Conservation (phyloP, 108 stramenopile species). For the Conticribra weissflogii region DNA sequence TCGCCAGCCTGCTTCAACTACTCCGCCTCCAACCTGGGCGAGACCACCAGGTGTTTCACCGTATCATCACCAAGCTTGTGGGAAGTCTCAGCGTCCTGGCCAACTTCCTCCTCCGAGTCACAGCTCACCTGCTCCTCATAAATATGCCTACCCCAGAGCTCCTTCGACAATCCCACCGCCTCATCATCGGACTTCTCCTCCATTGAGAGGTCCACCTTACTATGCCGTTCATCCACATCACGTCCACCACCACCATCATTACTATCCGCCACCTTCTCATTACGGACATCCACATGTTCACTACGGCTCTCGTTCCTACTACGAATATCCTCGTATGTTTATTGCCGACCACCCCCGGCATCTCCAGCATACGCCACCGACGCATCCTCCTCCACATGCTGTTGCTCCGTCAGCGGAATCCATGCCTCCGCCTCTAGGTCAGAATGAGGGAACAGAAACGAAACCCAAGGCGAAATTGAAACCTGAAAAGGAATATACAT, state of each 20-base stretch:
- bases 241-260: background rate
- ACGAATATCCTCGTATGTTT: background rate
- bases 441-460: background rate
- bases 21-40: background rate
- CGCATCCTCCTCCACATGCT: background rate
- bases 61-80: background rate
- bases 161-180: background rate
- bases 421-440: background rate
- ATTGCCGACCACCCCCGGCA: too few species aligned
- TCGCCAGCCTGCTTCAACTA: background rate
- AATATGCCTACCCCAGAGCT: background rate
- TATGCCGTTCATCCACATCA: background rate
- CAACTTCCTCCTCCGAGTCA: too few species aligned
- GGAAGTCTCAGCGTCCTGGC: background rate
- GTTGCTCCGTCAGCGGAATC: background rate
- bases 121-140: background rate
- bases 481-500: background rate
- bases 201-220: background rate
- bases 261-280: background rate
- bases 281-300: constrained; percentile 4
- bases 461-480: too few species aligned
- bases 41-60: background rate
- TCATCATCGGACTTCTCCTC: background rate
- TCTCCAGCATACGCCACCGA: background rate
- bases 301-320: background rate